Evolutionary conservation across 2,329 filamentous ascomycete species (phyloP), one percentile per base, ranked within the genome.

Genomic region (Aspergillus clavatus): DNA sequence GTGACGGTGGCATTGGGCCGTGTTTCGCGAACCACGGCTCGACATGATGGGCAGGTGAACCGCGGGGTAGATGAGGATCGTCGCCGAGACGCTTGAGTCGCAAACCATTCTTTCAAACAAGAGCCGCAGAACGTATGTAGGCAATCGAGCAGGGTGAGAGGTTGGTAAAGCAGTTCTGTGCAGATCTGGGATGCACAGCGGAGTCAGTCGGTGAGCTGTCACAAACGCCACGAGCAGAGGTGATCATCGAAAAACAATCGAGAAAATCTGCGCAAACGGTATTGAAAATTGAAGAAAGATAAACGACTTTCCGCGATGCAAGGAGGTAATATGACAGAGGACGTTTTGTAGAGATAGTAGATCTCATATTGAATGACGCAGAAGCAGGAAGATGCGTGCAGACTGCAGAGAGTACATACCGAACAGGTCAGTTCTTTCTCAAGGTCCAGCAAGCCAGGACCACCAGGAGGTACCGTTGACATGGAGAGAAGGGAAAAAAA

Each of bases 351-450:
- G n/a, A n/a, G n/a, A n/a, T n/a, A n/a, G n/a, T n/a, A n/a, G n/a
- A n/a, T n/a, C n/a, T n/a, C n/a, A n/a, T n/a, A 33, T 1, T 16
- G 11, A 33, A 33, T 33, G 29, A 33, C 29, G 29, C 29, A 33
- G 12, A 31, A 33, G 29, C 14, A 33, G 14, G n/a, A 18, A 16
- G 29, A 18, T 33, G n/a, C n/a, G n/a, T n/a, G n/a, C n/a, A n/a
- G 23, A 24, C 5, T 10, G 18, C 18, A 18, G 14, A 21, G 8
- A n/a, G 16, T 21, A 81, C 86, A 72, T 79, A 95, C 90, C 65
- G 91, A 95, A 74, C 91, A 97, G 43, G 86, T 90, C 72, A 97
- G 75, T 79, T 98, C 93, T 69, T 85, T 91, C 73, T 96, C 93
- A 58, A 96, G 77, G 68, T 94, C 88, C 60, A 75, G 64, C 46